phyloP scores from a whole-genome alignment of 2,329 filamentous ascomycete genomes.

The Rutstroemia sp. region DNA sequence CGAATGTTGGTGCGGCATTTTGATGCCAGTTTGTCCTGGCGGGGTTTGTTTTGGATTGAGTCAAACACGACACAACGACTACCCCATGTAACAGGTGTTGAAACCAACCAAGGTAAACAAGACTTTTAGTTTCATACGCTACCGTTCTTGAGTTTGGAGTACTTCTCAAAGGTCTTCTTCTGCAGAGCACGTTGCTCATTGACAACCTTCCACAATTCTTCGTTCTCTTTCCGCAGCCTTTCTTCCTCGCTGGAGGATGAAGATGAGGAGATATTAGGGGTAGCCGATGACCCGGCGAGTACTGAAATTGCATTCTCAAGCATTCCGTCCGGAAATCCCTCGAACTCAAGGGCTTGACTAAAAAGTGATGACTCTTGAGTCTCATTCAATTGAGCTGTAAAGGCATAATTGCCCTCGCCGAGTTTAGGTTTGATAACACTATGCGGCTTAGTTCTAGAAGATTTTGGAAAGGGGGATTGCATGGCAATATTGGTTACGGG shows the following conservation, averaged over 20 bases:
- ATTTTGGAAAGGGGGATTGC: constrained; percentile 50
- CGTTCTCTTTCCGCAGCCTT: constrained; percentile 34
- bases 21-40: background rate
- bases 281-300: constrained; percentile 30
- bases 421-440: constrained; percentile 76
- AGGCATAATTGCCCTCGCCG: constrained; percentile 55
- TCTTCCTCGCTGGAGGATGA: constrained; percentile 31
- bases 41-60: background rate
- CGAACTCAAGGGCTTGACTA: constrained; percentile 15
- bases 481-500: constrained; percentile 78
- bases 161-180: constrained; percentile 32
- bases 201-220: constrained; percentile 39
- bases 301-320: constrained; percentile 44
- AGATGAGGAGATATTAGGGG: background rate
- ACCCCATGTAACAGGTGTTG: background rate
- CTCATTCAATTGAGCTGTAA: constrained; percentile 56
- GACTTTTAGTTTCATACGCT: constrained; percentile 10
- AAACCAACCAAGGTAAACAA: background rate
- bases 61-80: constrained; percentile 7
- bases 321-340: constrained; percentile 29
- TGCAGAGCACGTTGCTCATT: constrained; percentile 37
- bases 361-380: constrained; percentile 13
- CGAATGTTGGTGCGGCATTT: background rate
- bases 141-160: constrained; percentile 23
- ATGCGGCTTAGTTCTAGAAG: constrained; percentile 41